phyloP scores from a whole-genome alignment of 164 flowering plant genomes.

The Magnolia kwangsiensis region DNA sequence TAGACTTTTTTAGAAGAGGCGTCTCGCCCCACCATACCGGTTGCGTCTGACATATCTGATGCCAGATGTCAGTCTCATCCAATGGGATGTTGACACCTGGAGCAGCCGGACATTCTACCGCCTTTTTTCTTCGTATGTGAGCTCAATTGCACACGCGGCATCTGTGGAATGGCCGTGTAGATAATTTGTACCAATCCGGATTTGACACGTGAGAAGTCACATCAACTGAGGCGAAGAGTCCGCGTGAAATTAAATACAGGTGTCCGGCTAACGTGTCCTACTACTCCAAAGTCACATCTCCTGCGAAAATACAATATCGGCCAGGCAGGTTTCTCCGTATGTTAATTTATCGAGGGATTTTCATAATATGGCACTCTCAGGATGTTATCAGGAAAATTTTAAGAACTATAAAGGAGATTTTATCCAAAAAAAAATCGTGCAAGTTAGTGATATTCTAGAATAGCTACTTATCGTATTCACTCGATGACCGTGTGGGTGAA shows the following conservation, averaged over 20 bases:
- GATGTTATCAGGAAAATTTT: too few species aligned
- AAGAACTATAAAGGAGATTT: too few species aligned
- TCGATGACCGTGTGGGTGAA: too few species aligned
- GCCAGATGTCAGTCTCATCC: neutral
- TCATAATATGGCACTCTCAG: too few species aligned
- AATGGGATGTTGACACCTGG: neutral
- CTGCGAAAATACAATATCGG: too few species aligned
- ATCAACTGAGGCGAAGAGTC: neutral
- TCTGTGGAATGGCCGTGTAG: neutral
- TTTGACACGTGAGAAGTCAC: neutral
- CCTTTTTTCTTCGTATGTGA: neutral
- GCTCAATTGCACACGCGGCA: neutral
- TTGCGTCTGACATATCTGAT: constrained; percentile 1
- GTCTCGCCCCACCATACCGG: neutral
- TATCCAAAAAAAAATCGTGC: too few species aligned
- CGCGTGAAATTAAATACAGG: neutral
- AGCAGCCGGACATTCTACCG: neutral
- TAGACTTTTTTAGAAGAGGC: neutral
- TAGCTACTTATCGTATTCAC: too few species aligned
- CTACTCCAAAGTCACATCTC: neutral
- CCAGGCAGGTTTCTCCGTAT: too few species aligned
- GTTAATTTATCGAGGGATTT: too few species aligned
- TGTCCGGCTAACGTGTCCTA: neutral
- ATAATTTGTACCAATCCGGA: neutral
- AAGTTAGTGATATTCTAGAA: too few species aligned